A percentile compares a stretch with the other conserved stretches of the same genome.
These are phyloP conservation scores for Paramecium biaurelia DNA, from an alignment of 73 alveolate genomes.

Conservation along the genomic window DNA sequence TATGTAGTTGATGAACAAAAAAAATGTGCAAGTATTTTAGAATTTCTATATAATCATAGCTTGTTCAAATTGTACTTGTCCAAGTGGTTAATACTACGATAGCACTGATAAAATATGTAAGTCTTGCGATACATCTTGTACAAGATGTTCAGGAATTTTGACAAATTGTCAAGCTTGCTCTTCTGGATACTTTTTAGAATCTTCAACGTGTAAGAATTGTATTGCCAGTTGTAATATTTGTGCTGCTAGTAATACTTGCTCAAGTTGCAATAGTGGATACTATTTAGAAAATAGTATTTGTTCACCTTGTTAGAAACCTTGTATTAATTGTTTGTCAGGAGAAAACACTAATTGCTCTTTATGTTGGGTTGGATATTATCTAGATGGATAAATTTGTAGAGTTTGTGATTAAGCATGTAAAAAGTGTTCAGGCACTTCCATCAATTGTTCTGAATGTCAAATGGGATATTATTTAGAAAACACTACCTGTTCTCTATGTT, in stretches of 20 bases:
- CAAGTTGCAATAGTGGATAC: neutral
- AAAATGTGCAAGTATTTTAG: neutral
- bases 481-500: neutral
- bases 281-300: neutral
- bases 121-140: neutral
- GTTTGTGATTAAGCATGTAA: neutral
- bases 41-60: neutral
- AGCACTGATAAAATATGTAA: neutral
- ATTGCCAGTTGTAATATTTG: constrained; percentile 37
- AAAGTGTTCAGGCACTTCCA: neutral
- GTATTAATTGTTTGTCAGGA: neutral
- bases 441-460: neutral
- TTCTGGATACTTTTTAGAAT: neutral
- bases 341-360: neutral
- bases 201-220: constrained; percentile 1
- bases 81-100: neutral
- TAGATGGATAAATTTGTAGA: neutral
- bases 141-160: neutral
- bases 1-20: neutral
- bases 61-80: neutral
- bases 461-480: neutral
- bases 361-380: neutral
- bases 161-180: neutral
- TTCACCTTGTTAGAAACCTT: neutral
- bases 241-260: neutral